A percentile compares a stretch with the other conserved stretches of the same genome.
phyloP scores from a whole-genome alignment of 2,329 filamentous ascomycete species.

The Chaetomium sp. region DNA sequence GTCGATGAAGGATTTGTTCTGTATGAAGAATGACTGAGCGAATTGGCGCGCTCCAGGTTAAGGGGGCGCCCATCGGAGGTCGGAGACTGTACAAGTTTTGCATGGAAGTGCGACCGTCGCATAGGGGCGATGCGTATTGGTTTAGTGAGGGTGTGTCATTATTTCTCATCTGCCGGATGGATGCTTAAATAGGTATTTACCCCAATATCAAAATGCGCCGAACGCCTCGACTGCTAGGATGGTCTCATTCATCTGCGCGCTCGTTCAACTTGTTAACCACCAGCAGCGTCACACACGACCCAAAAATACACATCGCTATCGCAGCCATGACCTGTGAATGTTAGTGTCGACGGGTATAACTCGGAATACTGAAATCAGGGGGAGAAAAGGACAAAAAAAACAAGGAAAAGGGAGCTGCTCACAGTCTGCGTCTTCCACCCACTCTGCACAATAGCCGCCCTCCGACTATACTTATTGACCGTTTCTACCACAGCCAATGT shows the following conservation, averaged over 20 bases:
- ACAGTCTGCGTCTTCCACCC: conserved; percentile 92
- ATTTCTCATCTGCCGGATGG: not conserved
- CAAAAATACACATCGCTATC: conserved; percentile 64
- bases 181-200: not conserved
- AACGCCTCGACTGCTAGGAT: not conserved
- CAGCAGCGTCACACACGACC: conserved; percentile 65
- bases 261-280: conserved; percentile 48
- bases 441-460: conserved; percentile 82
- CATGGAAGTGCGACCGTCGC: not conserved
- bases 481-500: conserved; percentile 52
- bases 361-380: not conserved
- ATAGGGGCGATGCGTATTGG: not conserved
- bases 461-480: conserved; percentile 76
- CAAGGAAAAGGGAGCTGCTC: conserved; percentile 30
- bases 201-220: not conserved
- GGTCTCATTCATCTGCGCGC: conserved; percentile 24
- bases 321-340: conserved; percentile 59
- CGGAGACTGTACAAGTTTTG: conserved; percentile 5
- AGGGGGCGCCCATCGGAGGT: not conserved
- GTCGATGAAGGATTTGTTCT: conserved; percentile 27
- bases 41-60: not conserved
- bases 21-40: conserved; percentile 16
- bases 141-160: not conserved
- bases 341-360: not conserved
- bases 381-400: no score